Conservation (phyloP, 228 moss, liverwort and hornwort genomes). For the Sphagnum fallax region DNA sequence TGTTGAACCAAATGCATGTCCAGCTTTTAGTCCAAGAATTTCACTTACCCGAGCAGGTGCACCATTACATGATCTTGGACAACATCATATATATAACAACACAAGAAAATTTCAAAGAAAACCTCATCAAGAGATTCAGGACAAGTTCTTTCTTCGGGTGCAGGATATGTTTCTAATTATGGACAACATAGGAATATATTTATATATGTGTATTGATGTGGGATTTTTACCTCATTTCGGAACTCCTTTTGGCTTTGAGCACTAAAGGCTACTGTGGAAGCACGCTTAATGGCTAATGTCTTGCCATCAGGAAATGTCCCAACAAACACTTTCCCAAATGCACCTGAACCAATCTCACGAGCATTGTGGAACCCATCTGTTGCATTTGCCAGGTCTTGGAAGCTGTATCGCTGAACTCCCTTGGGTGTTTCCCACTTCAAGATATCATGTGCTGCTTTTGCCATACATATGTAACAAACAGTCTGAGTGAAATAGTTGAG, state of each 20-base stretch:
- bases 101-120: not conserved
- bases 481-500: no score
- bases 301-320: constrained; percentile 56
- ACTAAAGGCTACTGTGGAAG: constrained; percentile 27
- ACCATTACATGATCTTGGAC: not conserved
- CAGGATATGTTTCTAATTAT: no score
- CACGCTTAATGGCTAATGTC: constrained; percentile 72
- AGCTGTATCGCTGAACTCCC: constrained; percentile 47
- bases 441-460: not conserved
- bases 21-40: not conserved
- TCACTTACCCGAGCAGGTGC: not conserved
- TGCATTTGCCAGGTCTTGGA: constrained; percentile 55
- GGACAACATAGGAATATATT: not conserved
- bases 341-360: constrained; percentile 60
- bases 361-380: constrained; percentile 51
- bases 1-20: not conserved
- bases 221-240: constrained; percentile 53
- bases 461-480: not conserved
- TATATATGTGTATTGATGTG: not conserved
- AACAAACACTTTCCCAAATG: constrained; percentile 71
- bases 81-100: not conserved
- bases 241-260: constrained; percentile 41
- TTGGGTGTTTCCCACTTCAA: constrained; percentile 54
- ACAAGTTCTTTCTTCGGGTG: no score
- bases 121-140: no score